Conservation (phyloP, 2,329 filamentous ascomycete genomes). For the Penicillium sp. region DNA sequence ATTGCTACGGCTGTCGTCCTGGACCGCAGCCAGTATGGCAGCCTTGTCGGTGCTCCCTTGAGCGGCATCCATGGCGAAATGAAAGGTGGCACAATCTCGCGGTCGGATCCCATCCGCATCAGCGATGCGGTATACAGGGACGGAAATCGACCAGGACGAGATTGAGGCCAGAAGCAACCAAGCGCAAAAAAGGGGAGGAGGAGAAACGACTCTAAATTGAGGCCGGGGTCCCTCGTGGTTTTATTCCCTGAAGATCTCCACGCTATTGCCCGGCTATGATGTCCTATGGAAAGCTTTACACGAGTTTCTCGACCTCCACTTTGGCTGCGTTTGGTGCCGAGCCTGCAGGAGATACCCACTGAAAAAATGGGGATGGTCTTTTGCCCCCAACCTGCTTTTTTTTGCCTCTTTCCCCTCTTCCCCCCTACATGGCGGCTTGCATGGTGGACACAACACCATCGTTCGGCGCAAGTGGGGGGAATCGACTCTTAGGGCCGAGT, state of each 20-base stretch:
- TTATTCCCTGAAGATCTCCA: slow-evolving; percentile 21
- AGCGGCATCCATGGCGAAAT: slow-evolving; percentile 17
- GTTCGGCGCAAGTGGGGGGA: slow-evolving; percentile 16
- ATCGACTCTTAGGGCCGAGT: slow-evolving; percentile 20
- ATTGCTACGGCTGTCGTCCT: slow-evolving; percentile 24
- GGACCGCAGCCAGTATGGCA: slow-evolving; percentile 9
- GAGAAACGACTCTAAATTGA: not conserved
- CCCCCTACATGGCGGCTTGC: slow-evolving; percentile 6
- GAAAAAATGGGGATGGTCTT: not conserved
- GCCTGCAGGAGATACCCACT: not conserved
- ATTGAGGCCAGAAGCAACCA: not conserved
- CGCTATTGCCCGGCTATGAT: slow-evolving; percentile 13
- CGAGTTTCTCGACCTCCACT: slow-evolving; percentile 12
- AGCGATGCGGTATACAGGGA: not conserved
- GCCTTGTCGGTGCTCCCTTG: slow-evolving; percentile 2
- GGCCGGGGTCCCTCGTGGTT: slow-evolving; percentile 13
- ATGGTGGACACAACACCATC: slow-evolving; percentile 4
- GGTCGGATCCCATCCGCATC: slow-evolving; percentile 14
- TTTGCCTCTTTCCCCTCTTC: not conserved
- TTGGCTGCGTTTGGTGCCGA: slow-evolving; percentile 2
- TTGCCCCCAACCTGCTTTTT: not conserved
- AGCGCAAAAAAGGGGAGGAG: not conserved
- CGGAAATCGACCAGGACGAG: slow-evolving; percentile 2
- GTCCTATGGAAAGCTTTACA: slow-evolving; percentile 9
- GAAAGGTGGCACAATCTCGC: slow-evolving; percentile 2